A percentile compares a stretch with the other conserved stretches of the same genome.
Evolutionary conservation across 805 yeast genomes (phyloP).

Genomic region (Kregervanrija pseudodelftensis): DNA sequence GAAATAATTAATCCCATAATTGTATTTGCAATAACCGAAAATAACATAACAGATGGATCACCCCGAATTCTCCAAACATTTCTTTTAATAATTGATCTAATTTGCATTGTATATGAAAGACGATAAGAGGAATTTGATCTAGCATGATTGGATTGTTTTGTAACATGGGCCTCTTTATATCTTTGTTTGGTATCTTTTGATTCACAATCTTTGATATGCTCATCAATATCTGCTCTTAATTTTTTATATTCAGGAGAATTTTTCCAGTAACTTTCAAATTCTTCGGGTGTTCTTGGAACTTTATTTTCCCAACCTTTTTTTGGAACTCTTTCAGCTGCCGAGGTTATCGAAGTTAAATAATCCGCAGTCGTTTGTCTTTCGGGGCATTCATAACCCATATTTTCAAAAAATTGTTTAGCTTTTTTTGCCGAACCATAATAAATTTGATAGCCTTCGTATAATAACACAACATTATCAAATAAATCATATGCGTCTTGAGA

Average conservation of each 20-base stretch:
- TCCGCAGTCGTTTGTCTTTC: conserved; percentile 42
- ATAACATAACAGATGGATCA: conserved; percentile 40
- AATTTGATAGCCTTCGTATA: conserved; percentile 39
- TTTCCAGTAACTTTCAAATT: conserved; percentile 35
- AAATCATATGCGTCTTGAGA: conserved; percentile 39
- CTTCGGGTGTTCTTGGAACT: conserved; percentile 34
- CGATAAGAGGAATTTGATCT: conserved; percentile 46
- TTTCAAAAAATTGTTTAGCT: conserved; percentile 33
- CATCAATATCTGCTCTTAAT: conserved; percentile 32
- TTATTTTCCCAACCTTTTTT: conserved; percentile 29
- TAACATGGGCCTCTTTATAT: conserved; percentile 19
- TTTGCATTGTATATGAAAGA: conserved; percentile 45
- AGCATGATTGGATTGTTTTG: conserved; percentile 44
- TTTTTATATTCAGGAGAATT: conserved; percentile 26
- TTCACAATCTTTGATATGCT: conserved; percentile 7
- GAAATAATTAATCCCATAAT: conserved; percentile 49
- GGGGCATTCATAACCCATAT: conserved; percentile 42
- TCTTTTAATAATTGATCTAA: conserved; percentile 37
- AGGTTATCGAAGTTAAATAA: conserved; percentile 32
- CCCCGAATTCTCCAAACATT: conserved; percentile 43
- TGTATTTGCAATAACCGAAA: conserved; percentile 37
- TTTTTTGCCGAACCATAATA: conserved; percentile 30
- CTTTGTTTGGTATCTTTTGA: conserved; percentile 5
- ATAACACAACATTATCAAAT: conserved; percentile 34
- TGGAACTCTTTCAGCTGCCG: conserved; percentile 26